Conservation (phyloP, 164 flowering plant genomes). For the Magnolia changhungtana region DNA sequence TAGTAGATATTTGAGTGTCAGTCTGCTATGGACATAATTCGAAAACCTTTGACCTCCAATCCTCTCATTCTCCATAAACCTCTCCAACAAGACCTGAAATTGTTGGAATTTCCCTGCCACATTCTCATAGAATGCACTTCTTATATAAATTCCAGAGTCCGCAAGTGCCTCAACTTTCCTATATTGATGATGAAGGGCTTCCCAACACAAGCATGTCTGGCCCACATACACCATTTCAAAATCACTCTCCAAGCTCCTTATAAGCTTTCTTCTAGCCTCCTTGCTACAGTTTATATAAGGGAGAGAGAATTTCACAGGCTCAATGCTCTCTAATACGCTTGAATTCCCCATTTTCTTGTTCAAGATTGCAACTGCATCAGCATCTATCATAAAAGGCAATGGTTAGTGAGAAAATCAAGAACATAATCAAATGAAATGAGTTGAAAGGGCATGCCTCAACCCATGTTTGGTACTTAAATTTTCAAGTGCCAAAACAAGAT, state of each 20-base stretch:
- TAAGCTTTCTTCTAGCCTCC: conserved; percentile 30
- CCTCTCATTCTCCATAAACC: conserved; percentile 53
- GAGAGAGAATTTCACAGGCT: conserved; percentile 8
- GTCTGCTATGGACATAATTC: conserved; percentile 39
- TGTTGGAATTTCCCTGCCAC: conserved; percentile 45
- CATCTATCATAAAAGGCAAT: not conserved
- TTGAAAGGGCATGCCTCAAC: not conserved
- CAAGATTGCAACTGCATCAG: conserved; percentile 30
- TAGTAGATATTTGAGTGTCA: conserved; percentile 39
- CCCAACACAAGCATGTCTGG: conserved; percentile 62
- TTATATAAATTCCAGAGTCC: conserved; percentile 9
- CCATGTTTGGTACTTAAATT: too few species aligned
- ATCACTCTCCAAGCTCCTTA: conserved; percentile 46
- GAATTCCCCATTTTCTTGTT: conserved; percentile 22
- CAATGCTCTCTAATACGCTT: conserved; percentile 18
- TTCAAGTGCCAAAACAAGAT: too few species aligned
- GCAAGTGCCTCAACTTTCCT: conserved; percentile 37
- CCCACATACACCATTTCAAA: conserved; percentile 56
- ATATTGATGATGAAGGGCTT: conserved; percentile 56
- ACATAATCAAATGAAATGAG: not conserved
- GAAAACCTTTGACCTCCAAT: conserved; percentile 32
- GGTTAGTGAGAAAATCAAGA: conserved; percentile 5
- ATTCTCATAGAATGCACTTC: conserved; percentile 19
- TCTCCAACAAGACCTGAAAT: conserved; percentile 47
- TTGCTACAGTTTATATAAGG: conserved; percentile 25